Percentiles rank a stretch among this genome's conserved stretches.
phyloP scores from a whole-genome alignment of 148 eudicot species.

The Beta vulgaris region DNA sequence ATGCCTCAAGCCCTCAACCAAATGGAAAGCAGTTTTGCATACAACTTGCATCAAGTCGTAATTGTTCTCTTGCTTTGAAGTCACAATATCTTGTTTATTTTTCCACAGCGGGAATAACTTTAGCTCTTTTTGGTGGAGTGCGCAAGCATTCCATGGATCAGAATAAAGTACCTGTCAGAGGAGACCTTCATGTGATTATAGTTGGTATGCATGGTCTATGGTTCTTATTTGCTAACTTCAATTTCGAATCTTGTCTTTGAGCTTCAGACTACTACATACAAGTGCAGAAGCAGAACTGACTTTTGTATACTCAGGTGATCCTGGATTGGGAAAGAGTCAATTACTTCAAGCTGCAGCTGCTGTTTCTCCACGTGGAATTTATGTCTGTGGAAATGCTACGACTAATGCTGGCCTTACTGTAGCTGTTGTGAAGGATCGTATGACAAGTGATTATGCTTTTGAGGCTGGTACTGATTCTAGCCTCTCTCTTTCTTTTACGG shows the following conservation, averaged over 20 bases:
- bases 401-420: constrained; percentile 99
- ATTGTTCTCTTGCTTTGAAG: neutral
- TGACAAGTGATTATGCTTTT: constrained; percentile 94
- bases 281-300: neutral
- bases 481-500: constrained; percentile 13
- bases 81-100: constrained; percentile 6
- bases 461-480: constrained; percentile 79
- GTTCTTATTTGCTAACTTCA: neutral
- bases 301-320: constrained; percentile 67
- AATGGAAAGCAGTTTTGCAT: neutral
- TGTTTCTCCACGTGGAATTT: constrained; percentile 96
- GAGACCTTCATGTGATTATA: constrained; percentile 90
- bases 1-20: neutral
- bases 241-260: neutral
- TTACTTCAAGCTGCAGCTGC: constrained; percentile 94
- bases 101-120: constrained; percentile 82
- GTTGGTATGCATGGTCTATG: constrained; percentile 59
- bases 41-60: neutral
- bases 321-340: constrained; percentile 98
- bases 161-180: constrained; percentile 97
- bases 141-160: constrained; percentile 88
- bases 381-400: constrained; percentile 96
- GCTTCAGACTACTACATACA: constrained; percentile 7
- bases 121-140: constrained; percentile 88
- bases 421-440: constrained; percentile 93